Percentiles rank a stretch among this genome's conserved stretches.
Conservation (phyloP, 1,284 basidiomycete species). For the Ustilago cynodontis region DNA sequence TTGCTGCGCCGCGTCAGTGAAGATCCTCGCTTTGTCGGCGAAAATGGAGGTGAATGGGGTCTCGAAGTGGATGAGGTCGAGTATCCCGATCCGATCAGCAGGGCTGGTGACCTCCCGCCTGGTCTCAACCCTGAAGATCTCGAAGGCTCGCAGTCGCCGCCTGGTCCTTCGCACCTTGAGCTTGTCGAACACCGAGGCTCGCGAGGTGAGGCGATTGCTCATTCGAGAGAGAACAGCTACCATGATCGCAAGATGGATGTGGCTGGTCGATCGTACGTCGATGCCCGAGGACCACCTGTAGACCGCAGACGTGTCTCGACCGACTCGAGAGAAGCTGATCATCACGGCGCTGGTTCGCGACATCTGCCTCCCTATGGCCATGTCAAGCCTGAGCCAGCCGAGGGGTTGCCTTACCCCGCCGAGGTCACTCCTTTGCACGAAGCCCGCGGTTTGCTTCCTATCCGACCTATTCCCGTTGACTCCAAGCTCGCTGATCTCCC, state of each 20-base stretch:
- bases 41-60: constrained; percentile 64
- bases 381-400: constrained; percentile 15
- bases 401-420: constrained; percentile 26
- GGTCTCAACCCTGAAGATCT: constrained; percentile 40
- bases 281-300: neutral
- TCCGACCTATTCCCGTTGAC: constrained; percentile 44
- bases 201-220: constrained; percentile 3
- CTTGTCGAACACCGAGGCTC: constrained; percentile 14
- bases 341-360: constrained; percentile 16
- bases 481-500: constrained; percentile 31
- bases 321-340: constrained; percentile 11
- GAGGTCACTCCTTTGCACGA: constrained; percentile 51
- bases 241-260: constrained; percentile 15
- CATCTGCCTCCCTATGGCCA: constrained; percentile 17
- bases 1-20: constrained; percentile 64
- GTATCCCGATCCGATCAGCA: constrained; percentile 58
- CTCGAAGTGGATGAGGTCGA: constrained; percentile 58
- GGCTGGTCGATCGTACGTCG: constrained; percentile 10
- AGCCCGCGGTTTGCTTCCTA: constrained; percentile 46
- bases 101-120: constrained; percentile 43
- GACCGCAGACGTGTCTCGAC: constrained; percentile 27
- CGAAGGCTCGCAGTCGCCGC: constrained; percentile 43
- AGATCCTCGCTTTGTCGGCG: constrained; percentile 64
- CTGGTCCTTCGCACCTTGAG: constrained; percentile 19
- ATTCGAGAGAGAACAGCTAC: constrained; percentile 15